phyloP scores from a whole-genome alignment of 768 basidiomycete genomes.

The Suillus paluster region DNA sequence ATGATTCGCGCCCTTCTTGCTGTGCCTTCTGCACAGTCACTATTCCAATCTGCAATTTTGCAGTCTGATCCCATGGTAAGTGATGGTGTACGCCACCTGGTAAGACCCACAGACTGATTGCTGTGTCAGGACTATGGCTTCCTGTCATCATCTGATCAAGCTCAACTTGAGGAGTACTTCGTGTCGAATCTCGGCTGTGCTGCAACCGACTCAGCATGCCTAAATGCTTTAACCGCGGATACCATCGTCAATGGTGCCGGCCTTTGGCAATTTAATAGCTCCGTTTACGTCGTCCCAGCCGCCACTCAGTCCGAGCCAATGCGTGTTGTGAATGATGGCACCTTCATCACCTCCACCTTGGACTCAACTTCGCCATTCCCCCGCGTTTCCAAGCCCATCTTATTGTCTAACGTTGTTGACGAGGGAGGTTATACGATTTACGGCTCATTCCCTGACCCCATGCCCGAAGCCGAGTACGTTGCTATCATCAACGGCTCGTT shows the following conservation, averaged over 20 bases:
- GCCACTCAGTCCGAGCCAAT: constrained; percentile 55
- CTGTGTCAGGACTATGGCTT: constrained; percentile 70
- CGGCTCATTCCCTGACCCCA: constrained; percentile 38
- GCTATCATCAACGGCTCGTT: constrained; percentile 47
- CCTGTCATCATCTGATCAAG: constrained; percentile 56
- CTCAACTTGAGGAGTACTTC: constrained; percentile 56
- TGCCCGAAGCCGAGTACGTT: constrained; percentile 45
- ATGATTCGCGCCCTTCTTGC: constrained; percentile 81
- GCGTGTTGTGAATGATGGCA: constrained; percentile 69
- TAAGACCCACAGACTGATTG: constrained; percentile 4
- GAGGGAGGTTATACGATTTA: constrained; percentile 76
- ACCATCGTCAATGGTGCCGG: constrained; percentile 58
- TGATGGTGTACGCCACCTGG: neutral
- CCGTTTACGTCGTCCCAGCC: constrained; percentile 52
- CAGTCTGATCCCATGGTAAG: constrained; percentile 89
- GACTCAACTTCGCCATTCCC: constrained; percentile 67
- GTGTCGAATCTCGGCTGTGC: constrained; percentile 52
- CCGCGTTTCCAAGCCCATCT: constrained; percentile 60
- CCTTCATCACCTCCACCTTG: constrained; percentile 68
- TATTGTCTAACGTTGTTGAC: constrained; percentile 72
- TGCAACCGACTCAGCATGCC: constrained; percentile 52
- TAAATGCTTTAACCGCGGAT: constrained; percentile 50
- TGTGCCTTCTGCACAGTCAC: constrained; percentile 64
- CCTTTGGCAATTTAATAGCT: constrained; percentile 46
- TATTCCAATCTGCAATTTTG: constrained; percentile 80